Base-by-base conservation (phyloP, 106 monocot genomes). In the Dendrobium officinale region DNA sequence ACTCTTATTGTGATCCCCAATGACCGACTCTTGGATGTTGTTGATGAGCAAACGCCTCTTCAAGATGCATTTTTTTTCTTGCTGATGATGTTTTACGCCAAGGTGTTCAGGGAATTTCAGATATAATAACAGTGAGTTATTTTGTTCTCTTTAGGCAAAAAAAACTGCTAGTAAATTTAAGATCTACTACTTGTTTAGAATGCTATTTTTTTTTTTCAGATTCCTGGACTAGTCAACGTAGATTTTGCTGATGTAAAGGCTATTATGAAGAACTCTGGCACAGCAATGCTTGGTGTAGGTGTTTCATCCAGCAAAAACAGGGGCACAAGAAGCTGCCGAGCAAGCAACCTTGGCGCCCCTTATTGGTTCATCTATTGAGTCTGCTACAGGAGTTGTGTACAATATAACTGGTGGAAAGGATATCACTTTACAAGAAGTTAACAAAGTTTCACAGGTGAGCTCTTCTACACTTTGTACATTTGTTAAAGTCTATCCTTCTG, bases 171-270 rank as follows among this genome's bases (percentile, higher is more conserved):
- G 1, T 72, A 3, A 51, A 51, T 51, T 51, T 51, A 51, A 51
- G 51, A 11, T 51, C 51, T 1, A 51, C 51, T 51, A 0, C 15
- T 74, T 20, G 7, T 74, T 74, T 43, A 19, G 8, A 26, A 24
- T 76, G 22, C 15, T 42, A 80, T 55, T 42, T 79, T 74, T n/a
- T n/a, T n/a, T 74, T 51, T 41, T 79, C 89, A 98, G 92, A 90
- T 95, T 67, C 98, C 98, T 37, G 98, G 98, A 59, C 91, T 99
- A 29, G 98, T 99, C 0, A 99, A 99, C 85, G 98, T 99, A 13
- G 98, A 99, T 82, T 99, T 99, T 89, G 98, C 98, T 67, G 98
- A 99, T 80, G 98, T 99, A 67, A 99, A 98, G 75, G 95, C 98
- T 51, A 89, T 99, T 2, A 99, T 99, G 98, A 92, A 91, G 88